These are phyloP conservation scores for Kluyveromyces dobzhanskii DNA, from an alignment of 805 yeast species.

Conservation along the genomic window DNA sequence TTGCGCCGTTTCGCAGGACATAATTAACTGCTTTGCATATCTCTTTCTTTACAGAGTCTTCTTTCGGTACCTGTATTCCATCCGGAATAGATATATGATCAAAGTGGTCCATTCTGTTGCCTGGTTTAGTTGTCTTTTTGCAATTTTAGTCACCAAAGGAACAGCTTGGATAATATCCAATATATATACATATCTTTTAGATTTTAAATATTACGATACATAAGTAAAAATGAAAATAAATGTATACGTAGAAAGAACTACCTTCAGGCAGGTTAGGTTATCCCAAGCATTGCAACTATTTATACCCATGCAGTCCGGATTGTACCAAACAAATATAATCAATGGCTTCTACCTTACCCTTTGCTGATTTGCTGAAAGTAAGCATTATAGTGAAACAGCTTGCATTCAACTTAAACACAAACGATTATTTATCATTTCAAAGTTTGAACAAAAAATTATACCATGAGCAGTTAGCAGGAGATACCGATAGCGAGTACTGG, in stretches of 20 bases:
- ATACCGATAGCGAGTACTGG: slow-evolving; percentile 15
- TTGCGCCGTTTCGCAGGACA: slow-evolving; percentile 57
- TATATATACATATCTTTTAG: too few relatives aligned
- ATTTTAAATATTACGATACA: too few relatives aligned
- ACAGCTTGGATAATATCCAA: too few relatives aligned
- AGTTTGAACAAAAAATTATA: slow-evolving; percentile 16
- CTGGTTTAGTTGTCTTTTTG: too few relatives aligned
- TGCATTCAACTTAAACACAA: slow-evolving; percentile 15
- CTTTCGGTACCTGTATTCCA: slow-evolving; percentile 47
- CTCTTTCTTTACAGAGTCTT: slow-evolving; percentile 34
- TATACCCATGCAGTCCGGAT: too few relatives aligned
- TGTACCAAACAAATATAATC: too few relatives aligned
- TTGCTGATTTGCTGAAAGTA: slow-evolving; percentile 22
- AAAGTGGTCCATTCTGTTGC: not conserved
- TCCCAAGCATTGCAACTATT: too few relatives aligned
- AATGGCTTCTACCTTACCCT: not conserved
- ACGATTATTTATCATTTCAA: slow-evolving; percentile 21
- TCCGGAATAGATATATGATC: slow-evolving; percentile 29
- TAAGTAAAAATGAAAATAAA: too few relatives aligned
- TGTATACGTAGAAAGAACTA: too few relatives aligned
- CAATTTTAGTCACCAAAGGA: too few relatives aligned
- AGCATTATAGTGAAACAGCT: slow-evolving; percentile 17
- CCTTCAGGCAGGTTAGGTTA: too few relatives aligned
- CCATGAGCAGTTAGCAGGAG: slow-evolving; percentile 11
- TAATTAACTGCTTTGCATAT: slow-evolving; percentile 69